Evolutionary conservation across 371 early-diverging fungal genomes (phyloP).

Genomic region (Apophysomyces variabilis): DNA sequence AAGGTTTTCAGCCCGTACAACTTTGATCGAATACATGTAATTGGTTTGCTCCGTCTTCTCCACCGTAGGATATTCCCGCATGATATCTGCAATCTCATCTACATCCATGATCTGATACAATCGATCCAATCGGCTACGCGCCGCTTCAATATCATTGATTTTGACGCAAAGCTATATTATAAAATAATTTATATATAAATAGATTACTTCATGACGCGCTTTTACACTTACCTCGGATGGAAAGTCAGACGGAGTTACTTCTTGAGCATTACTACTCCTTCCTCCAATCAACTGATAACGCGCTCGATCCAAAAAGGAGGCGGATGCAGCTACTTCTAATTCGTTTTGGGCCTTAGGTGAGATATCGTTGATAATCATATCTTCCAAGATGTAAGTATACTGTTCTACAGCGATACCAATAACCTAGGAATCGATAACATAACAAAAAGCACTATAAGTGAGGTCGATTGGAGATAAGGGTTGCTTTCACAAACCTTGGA

Average conservation of each 20-base stretch:
- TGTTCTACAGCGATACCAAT: slow-evolving; percentile 58
- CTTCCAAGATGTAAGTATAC: slow-evolving; percentile 52
- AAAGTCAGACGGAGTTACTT: slow-evolving; percentile 57
- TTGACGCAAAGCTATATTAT: slow-evolving; percentile 57
- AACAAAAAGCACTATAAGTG: slow-evolving; percentile 45
- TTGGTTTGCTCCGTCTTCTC: slow-evolving; percentile 40
- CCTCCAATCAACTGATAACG: slow-evolving; percentile 44
- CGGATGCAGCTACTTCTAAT: slow-evolving; percentile 17
- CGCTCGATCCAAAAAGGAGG: slow-evolving; percentile 45
- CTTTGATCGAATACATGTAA: slow-evolving; percentile 60
- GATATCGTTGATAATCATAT: slow-evolving; percentile 45
- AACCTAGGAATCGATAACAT: slow-evolving; percentile 37
- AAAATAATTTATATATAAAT: background rate
- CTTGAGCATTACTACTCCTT: slow-evolving; percentile 31
- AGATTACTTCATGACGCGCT: background rate
- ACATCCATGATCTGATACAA: slow-evolving; percentile 70
- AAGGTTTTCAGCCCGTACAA: slow-evolving; percentile 63
- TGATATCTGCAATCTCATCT: slow-evolving; percentile 57
- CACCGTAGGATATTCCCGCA: slow-evolving; percentile 43
- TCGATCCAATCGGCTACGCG: slow-evolving; percentile 62
- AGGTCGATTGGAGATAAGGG: no score
- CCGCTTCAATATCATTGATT: slow-evolving; percentile 73
- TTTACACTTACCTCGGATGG: slow-evolving; percentile 51
- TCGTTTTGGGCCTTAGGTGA: slow-evolving; percentile 22
- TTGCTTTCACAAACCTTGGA: slow-evolving; percentile 55